phyloP scores from a whole-genome alignment of 352 stramenopile species.

The Stramenopiles sp. region DNA sequence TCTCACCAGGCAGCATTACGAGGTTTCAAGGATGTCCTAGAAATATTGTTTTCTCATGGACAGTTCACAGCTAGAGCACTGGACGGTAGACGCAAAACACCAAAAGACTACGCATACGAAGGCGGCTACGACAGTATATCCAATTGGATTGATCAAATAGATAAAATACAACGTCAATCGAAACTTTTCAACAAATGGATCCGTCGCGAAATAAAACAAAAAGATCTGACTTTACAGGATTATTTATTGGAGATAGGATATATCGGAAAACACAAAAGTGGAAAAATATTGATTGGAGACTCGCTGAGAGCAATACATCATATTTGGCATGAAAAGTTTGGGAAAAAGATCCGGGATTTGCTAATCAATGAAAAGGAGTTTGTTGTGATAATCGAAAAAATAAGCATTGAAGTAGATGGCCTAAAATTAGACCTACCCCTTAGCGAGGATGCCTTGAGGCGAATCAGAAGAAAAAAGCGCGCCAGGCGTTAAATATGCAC shows the following conservation, averaged over 20 bases:
- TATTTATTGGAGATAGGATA: neutral
- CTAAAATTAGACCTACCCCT: neutral
- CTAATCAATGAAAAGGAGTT: neutral
- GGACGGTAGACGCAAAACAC: neutral
- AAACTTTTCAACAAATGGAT: neutral
- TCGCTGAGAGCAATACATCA: neutral
- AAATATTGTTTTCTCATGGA: neutral
- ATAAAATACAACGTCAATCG: too few relatives aligned
- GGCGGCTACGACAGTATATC: neutral
- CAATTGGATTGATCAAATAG: too few relatives aligned
- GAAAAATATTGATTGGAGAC: neutral
- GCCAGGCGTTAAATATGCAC: too few relatives aligned
- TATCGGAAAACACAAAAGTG: neutral
- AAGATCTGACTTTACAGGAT: neutral
- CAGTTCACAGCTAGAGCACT: neutral
- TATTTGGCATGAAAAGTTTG: neutral
- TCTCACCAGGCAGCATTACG: neutral
- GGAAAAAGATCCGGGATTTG: neutral
- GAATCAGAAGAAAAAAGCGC: too few relatives aligned
- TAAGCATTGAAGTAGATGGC: neutral
- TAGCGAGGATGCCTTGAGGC: neutral
- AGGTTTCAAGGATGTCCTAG: neutral
- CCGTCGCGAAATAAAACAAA: neutral
- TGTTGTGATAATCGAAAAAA: neutral
- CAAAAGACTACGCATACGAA: neutral